These are phyloP conservation scores for Hericium erinaceus DNA, from an alignment of 768 basidiomycete species.

Conservation along the genomic window DNA sequence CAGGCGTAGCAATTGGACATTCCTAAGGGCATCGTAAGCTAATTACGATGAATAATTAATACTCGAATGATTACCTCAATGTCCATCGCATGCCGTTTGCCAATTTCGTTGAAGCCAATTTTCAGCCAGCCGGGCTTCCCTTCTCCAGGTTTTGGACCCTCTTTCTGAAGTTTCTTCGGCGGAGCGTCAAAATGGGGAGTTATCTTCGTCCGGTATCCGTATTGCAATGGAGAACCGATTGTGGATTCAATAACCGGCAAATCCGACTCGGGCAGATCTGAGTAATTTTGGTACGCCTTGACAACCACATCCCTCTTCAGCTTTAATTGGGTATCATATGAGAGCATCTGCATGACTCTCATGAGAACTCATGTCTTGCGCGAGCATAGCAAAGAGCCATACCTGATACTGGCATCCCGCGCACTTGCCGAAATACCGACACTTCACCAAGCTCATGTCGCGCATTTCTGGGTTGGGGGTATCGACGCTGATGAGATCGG, in stretches of 20 bases:
- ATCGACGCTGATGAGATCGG: constrained; percentile 61
- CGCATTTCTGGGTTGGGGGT: constrained; percentile 55
- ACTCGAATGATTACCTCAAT: constrained; percentile 60
- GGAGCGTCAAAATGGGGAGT: constrained; percentile 93
- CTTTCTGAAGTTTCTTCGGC: constrained; percentile 30
- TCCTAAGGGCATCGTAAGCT: constrained; percentile 39
- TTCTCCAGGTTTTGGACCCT: constrained; percentile 9
- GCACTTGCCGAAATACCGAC: constrained; percentile 84
- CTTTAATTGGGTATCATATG: constrained; percentile 78
- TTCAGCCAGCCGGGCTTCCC: constrained; percentile 58
- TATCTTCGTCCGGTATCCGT: constrained; percentile 92
- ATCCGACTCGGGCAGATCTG: constrained; percentile 49
- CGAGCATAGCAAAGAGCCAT: constrained; percentile 2
- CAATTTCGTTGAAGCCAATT: constrained; percentile 85
- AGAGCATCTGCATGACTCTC: constrained; percentile 53
- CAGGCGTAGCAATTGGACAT: constrained; percentile 82
- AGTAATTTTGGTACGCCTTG: constrained; percentile 77
- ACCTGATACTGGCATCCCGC: constrained; percentile 95
- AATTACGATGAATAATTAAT: not conserved
- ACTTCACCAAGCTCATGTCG: constrained; percentile 56
- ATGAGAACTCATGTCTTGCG: not conserved
- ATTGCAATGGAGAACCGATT: constrained; percentile 81
- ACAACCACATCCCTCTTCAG: constrained; percentile 81
- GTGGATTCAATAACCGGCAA: constrained; percentile 67
- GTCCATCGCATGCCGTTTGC: constrained; percentile 68